Evolutionary conservation across 768 basidiomycete species (phyloP).

Genomic region (Russula compacta): DNA sequence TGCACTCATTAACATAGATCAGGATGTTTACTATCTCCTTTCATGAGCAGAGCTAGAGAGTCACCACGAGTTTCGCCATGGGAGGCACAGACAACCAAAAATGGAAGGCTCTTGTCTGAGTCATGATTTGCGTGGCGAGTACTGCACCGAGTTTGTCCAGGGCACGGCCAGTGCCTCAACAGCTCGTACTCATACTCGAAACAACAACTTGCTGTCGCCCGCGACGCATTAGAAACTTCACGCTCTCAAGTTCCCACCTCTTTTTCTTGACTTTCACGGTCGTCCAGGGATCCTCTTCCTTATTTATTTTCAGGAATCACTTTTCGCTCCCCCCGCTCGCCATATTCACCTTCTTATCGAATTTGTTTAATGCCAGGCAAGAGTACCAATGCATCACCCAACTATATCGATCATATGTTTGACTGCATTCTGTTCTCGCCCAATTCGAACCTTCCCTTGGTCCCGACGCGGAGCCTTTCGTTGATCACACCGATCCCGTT

Average conservation of each 20-base stretch:
- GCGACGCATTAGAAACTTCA: not conserved
- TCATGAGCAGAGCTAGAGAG: no score
- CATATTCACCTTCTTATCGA: not conserved
- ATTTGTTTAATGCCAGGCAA: conserved; percentile 19
- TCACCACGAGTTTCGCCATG: no score
- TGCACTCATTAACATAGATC: no score
- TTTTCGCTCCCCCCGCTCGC: not conserved
- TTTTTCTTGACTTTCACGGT: not conserved
- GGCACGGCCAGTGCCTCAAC: not conserved
- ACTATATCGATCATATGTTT: not conserved
- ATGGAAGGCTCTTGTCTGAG: conserved; percentile 1
- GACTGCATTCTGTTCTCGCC: conserved; percentile 12
- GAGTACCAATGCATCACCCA: conserved; percentile 15
- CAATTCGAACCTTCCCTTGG: conserved; percentile 5
- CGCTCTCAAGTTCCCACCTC: not conserved
- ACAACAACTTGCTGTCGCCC: not conserved
- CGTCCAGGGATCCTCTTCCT: not conserved
- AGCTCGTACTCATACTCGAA: not conserved
- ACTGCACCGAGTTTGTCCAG: not conserved
- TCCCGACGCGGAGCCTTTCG: not conserved
- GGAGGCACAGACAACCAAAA: not conserved
- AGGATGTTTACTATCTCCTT: no score
- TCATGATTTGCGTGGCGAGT: not conserved
- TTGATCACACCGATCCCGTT: not conserved
- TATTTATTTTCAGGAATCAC: conserved; percentile 9